Base-by-base conservation (phyloP, 495 filamentous ascomycete genomes). In the Penicillium antarcticum region DNA sequence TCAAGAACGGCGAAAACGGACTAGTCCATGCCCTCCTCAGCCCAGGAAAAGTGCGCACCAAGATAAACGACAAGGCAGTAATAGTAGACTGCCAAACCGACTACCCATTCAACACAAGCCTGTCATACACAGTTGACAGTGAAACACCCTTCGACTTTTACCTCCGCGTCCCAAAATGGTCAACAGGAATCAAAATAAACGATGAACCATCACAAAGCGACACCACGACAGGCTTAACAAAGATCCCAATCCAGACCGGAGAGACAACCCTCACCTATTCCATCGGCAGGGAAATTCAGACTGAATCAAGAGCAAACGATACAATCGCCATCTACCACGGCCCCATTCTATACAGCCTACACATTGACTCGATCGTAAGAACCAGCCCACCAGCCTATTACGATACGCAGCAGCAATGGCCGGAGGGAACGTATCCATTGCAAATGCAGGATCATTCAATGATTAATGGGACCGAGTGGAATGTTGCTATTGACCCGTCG, bases 321-420 rank as follows among this genome's bases (percentile, higher is more conserved):
- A 81, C 81, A 0, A 66, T 82, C 3, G 67, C 82, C 2, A 58
- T 84, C 40, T 77, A 80, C 61, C 64, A 75, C 48, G 81, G 82
- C 23, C 62, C 78, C 2, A 64, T 85, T 1, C 62, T 84, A 5
- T 85, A 82, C 60, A 77, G 79, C 1, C 71, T 83, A 10, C 43
- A 57, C 32, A 42, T 49, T 17, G 41, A 41, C 14, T 32, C 49
- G 12, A 35, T 32, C 8, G 47, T 45, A 29, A 33, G 41, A 13
- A 45, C 62, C 11, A 48, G 36, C 1, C 58, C 60, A 17, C 56
- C 57, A 1, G 42, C 49, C 16, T 50, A 52, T 23, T 68, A 56
- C 17, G 40, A 48, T 39, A 45, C 37, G 19, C 41, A 56, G 17
- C 35, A 40, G 6, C 44, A 38, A 12, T 49, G 45, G 3, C 52